Percentiles rank a stretch among this genome's conserved stretches.
Conservation (phyloP, 495 filamentous ascomycete genomes). For the Podospora appendiculata region DNA sequence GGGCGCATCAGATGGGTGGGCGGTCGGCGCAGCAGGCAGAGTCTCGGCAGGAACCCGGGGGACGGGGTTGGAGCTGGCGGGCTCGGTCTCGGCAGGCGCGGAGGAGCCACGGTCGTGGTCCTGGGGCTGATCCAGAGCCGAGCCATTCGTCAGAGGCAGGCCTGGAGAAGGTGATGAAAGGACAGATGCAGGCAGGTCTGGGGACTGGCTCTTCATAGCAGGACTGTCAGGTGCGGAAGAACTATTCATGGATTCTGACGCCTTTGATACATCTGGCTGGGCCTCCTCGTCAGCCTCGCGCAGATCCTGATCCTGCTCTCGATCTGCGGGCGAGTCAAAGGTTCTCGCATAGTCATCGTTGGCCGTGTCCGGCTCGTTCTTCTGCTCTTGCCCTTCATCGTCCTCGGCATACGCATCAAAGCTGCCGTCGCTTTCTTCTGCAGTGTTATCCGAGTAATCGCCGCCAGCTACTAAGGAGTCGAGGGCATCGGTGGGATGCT, state of each 20-base stretch:
- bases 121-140: neutral
- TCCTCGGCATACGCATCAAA: constrained; percentile 27
- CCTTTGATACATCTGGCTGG: constrained; percentile 35
- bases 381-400: constrained; percentile 14
- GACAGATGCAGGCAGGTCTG: constrained; percentile 17
- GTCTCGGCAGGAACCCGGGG: constrained; percentile 4
- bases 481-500: constrained; percentile 6
- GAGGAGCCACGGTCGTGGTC: neutral
- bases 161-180: constrained; percentile 8
- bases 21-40: constrained; percentile 9
- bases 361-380: constrained; percentile 18
- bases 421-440: constrained; percentile 21
- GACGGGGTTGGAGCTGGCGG: constrained; percentile 1
- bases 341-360: constrained; percentile 42
- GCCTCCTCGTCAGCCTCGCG: constrained; percentile 21
- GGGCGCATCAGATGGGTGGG: constrained; percentile 7
- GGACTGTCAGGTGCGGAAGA: constrained; percentile 21
- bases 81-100: constrained; percentile 4
- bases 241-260: constrained; percentile 30
- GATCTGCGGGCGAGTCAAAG: constrained; percentile 34
- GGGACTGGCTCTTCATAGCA: constrained; percentile 18
- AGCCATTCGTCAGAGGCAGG: constrained; percentile 6
- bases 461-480: constrained; percentile 27
- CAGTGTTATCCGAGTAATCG: constrained; percentile 17
- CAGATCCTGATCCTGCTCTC: constrained; percentile 17